Evolutionary conservation across 1,139 yeast species (phyloP).

Genomic region (Nakaseomyces sp.): DNA sequence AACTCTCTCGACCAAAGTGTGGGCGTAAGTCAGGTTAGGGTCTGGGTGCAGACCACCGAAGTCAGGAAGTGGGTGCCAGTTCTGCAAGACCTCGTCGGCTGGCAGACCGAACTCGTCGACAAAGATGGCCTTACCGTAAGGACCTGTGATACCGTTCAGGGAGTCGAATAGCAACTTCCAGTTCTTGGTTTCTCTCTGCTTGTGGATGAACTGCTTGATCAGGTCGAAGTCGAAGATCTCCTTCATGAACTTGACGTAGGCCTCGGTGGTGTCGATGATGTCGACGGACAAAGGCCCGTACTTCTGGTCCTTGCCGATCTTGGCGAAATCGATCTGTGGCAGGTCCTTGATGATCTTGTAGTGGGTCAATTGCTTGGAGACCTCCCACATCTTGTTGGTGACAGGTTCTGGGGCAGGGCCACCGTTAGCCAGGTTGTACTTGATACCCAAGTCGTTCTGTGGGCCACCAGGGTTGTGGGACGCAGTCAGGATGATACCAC

Average conservation of each 20-base stretch:
- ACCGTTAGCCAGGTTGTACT: constrained; percentile 89
- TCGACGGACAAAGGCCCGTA: constrained; percentile 57
- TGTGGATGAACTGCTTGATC: constrained; percentile 59
- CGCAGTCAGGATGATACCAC: constrained; percentile 94
- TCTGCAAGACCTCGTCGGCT: constrained; percentile 55
- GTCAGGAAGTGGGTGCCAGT: constrained; percentile 71
- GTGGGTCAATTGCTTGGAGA: constrained; percentile 47
- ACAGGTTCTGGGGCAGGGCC: constrained; percentile 99
- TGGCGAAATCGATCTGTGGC: constrained; percentile 51
- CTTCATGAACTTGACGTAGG: constrained; percentile 71
- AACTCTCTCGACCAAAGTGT: constrained; percentile 74
- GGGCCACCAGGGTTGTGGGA: constrained; percentile 99
- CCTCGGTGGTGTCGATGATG: constrained; percentile 72
- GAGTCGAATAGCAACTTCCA: constrained; percentile 82
- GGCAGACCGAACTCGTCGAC: constrained; percentile 78
- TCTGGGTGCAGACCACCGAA: constrained; percentile 98
- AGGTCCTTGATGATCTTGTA: constrained; percentile 52
- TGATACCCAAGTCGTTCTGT: constrained; percentile 83
- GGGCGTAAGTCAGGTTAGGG: constrained; percentile 93
- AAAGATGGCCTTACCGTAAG: constrained; percentile 82
- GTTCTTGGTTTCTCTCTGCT: constrained; percentile 39
- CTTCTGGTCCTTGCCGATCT: constrained; percentile 42
- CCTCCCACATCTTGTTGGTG: constrained; percentile 76
- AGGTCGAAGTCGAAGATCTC: constrained; percentile 80
- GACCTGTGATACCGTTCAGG: constrained; percentile 94